Evolutionary conservation across 176 grass and related monocot genomes (phyloP).

Genomic region (Thalia dealbata): DNA sequence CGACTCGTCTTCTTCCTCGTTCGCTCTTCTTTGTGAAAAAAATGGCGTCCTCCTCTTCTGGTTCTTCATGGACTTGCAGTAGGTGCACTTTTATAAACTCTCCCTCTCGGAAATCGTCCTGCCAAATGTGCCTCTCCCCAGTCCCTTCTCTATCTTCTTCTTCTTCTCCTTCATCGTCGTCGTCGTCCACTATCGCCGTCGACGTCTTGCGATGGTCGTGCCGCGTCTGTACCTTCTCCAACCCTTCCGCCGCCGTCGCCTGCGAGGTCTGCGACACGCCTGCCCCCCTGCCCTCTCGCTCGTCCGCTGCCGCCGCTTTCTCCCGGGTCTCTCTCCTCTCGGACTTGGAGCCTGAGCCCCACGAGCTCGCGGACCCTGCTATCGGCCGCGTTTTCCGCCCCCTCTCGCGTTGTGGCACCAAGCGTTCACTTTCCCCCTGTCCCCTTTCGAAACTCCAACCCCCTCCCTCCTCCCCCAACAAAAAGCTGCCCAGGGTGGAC

Average conservation of each 20-base stretch:
- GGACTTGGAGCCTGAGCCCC: slow-evolving; percentile 37
- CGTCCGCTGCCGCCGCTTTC: not conserved
- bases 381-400: slow-evolving; percentile 51
- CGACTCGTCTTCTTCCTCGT: not conserved
- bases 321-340: not conserved
- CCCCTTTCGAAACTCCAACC: slow-evolving; percentile 3
- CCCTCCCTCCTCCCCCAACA: not conserved
- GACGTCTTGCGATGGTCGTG: slow-evolving; percentile 21
- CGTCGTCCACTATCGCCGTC: not conserved
- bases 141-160: not conserved
- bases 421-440: slow-evolving; percentile 17
- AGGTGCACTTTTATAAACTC: slow-evolving; percentile 38
- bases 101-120: slow-evolving; percentile 16
- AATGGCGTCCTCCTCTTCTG: not conserved
- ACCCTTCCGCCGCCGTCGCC: slow-evolving; percentile 21
- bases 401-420: slow-evolving; percentile 21
- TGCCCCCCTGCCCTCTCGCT: not conserved
- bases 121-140: slow-evolving; percentile 27
- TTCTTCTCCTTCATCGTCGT: slow-evolving; percentile 1
- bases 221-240: slow-evolving; percentile 38
- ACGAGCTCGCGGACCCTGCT: slow-evolving; percentile 29
- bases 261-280: slow-evolving; percentile 29
- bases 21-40: not conserved
- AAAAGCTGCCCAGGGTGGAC: not conserved
- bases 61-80: slow-evolving; percentile 32